Base-by-base conservation (phyloP, 495 filamentous ascomycete species). In the Xylaria flabelliformis region DNA sequence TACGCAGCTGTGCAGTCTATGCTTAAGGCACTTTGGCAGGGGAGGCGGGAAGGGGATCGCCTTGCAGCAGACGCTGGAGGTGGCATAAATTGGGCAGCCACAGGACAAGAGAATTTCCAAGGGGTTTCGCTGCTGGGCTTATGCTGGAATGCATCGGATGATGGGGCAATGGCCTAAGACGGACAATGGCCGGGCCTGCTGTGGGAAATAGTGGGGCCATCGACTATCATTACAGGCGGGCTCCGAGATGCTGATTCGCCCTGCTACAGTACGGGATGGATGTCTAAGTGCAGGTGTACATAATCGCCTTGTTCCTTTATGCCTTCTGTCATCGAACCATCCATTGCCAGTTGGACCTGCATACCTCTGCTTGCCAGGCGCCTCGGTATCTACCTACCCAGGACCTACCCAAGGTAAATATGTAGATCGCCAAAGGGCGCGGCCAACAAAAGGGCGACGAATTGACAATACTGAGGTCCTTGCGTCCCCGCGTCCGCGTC, bases 71-170 rank as follows among this genome's bases (percentile, higher is more conserved):
- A 39, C 32, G 61, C 41, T 64, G 41, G 42, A 26, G 61, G 61
- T 64, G 36, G 51, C 44, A 42, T 51, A 32, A 29, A 36, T 55
- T 68, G 51, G 65, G 65, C 48, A 68, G 65, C 50, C 46, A 67
- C 64, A 68, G 48, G 17, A 48, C 41, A 34, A 36, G 42, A 21
- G 21, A 29, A 44, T 26, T 65, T 6, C 36, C 42, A 48, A 65
- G 19, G 19, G 19, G 15, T 39, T 9, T 6, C 13, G 17, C 34
- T 10, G 58, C 58, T 19, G 26, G 32, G 26, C 26, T 34, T 6
- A 19, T n/a, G 58, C n/a, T 36, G n/a, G 34, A 39, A 61, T 41
- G 58, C 19, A n/a, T 64, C 9, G 39, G n/a, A 64, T 64, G 61
- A 26, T 44, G 58, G 58, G 58, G 17, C 58, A 39, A 17, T 29